These are phyloP conservation scores for Forsythia suspensa DNA, from an alignment of 257 asterid genomes.

Conservation along the genomic window DNA sequence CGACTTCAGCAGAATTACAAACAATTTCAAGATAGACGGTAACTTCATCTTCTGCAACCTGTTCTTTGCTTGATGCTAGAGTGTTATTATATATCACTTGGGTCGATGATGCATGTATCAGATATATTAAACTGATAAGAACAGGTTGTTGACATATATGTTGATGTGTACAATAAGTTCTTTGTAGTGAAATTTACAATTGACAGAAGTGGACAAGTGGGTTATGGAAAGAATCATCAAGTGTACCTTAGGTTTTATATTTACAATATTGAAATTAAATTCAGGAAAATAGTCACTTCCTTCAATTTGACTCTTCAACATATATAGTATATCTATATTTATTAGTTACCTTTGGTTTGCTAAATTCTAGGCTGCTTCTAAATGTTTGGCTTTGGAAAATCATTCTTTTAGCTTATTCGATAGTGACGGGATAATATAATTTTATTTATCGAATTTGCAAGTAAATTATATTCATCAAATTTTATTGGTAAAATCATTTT, in stretches of 20 bases:
- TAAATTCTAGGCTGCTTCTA: neutral
- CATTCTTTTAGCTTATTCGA: too few relatives aligned
- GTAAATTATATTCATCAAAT: too few relatives aligned
- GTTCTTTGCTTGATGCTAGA: neutral
- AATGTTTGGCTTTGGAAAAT: neutral
- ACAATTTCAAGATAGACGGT: neutral
- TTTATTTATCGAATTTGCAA: too few relatives aligned
- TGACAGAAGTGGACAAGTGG: neutral
- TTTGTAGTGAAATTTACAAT: neutral
- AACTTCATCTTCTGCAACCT: conserved; percentile 2
- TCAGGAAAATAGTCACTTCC: neutral
- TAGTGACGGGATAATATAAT: too few relatives aligned
- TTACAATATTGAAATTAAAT: neutral
- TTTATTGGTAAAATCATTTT: too few relatives aligned
- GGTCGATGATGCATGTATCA: neutral
- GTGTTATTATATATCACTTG: conserved; percentile 6
- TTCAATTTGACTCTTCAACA: neutral
- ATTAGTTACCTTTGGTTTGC: neutral
- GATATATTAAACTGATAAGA: neutral
- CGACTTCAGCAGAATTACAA: neutral
- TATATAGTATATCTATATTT: too few relatives aligned
- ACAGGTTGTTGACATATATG: neutral
- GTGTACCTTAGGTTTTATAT: conserved; percentile 8
- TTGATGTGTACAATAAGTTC: neutral
- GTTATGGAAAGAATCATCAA: neutral